phyloP scores from a whole-genome alignment of 495 filamentous ascomycete genomes.

The Hypomontagnella monticulosa region DNA sequence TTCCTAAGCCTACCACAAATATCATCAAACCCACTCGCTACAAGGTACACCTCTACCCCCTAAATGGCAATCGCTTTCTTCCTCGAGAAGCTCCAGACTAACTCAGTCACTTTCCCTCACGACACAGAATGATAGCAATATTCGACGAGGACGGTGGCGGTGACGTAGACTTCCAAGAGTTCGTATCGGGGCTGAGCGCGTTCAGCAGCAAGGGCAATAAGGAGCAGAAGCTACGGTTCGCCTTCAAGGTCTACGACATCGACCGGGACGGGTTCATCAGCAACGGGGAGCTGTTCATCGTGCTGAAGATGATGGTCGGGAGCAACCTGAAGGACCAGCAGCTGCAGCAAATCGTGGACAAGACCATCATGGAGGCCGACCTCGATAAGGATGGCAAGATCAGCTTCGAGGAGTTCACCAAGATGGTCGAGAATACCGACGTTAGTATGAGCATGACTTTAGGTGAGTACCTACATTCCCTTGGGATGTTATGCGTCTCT shows the following conservation, averaged over 20 bases:
- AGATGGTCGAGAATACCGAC: constrained; percentile 99
- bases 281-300: constrained; percentile 98
- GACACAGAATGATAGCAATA: constrained; percentile 92
- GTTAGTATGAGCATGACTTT: constrained; percentile 98
- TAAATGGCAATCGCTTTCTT: not conserved
- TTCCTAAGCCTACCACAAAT: constrained; percentile 98
- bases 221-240: constrained; percentile 96
- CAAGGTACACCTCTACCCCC: constrained; percentile 65
- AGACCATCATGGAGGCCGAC: constrained; percentile 99
- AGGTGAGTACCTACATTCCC: constrained; percentile 65
- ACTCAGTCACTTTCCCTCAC: not conserved
- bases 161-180: constrained; percentile 99
- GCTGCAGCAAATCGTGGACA: constrained; percentile 97
- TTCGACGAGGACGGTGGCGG: constrained; percentile 99
- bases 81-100: constrained; percentile 8
- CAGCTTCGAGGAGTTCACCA: constrained; percentile 98
- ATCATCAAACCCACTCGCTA: constrained; percentile 96
- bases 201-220: constrained; percentile 99
- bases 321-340: constrained; percentile 99
- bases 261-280: constrained; percentile 98
- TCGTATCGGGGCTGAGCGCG: constrained; percentile 92
- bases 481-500: not conserved
- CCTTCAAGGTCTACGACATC: constrained; percentile 99
- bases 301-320: constrained; percentile 99
- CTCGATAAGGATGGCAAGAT: constrained; percentile 96